phyloP scores from a whole-genome alignment of 306 rosid species.

The Pterocarpus santalinus region DNA sequence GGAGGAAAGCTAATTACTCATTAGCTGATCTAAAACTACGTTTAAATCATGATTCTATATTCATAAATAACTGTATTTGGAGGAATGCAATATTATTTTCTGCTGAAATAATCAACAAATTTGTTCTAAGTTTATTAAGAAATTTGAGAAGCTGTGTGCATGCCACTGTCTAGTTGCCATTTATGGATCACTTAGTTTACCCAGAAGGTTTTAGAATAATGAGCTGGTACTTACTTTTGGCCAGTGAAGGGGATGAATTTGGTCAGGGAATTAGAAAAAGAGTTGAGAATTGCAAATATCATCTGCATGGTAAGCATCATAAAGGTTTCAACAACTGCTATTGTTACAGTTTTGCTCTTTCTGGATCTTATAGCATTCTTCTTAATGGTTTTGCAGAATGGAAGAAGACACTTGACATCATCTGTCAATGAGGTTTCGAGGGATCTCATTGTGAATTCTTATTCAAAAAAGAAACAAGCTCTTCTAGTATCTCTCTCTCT shows the following conservation, averaged over 20 bases:
- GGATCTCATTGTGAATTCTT: slow-evolving; percentile 91
- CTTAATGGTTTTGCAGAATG: slow-evolving; percentile 72
- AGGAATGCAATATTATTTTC: slow-evolving; percentile 38
- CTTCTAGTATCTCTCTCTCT: slow-evolving; percentile 71
- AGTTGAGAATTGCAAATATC: slow-evolving; percentile 94
- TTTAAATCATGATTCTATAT: slow-evolving; percentile 32
- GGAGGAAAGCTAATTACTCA: not conserved
- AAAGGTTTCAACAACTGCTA: slow-evolving; percentile 37
- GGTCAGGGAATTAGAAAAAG: slow-evolving; percentile 97
- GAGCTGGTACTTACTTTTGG: slow-evolving; percentile 84
- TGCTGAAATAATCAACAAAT: slow-evolving; percentile 30
- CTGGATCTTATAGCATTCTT: slow-evolving; percentile 45
- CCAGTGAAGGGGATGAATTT: slow-evolving; percentile 99
- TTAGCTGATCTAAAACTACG: slow-evolving; percentile 33
- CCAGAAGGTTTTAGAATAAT: slow-evolving; percentile 47
- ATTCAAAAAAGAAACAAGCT: slow-evolving; percentile 91
- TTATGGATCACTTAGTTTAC: slow-evolving; percentile 24
- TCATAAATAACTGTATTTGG: slow-evolving; percentile 28
- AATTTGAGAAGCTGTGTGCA: slow-evolving; percentile 29
- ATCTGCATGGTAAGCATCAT: slow-evolving; percentile 84
- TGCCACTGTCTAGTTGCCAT: slow-evolving; percentile 27
- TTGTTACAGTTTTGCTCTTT: slow-evolving; percentile 37
- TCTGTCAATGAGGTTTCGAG: slow-evolving; percentile 96
- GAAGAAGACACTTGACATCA: slow-evolving; percentile 92
- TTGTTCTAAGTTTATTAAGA: slow-evolving; percentile 24